Evolutionary conservation across 2,329 filamentous ascomycete species (phyloP), one percentile per base, ranked within the genome.

Genomic region (Aspergillus melleus): DNA sequence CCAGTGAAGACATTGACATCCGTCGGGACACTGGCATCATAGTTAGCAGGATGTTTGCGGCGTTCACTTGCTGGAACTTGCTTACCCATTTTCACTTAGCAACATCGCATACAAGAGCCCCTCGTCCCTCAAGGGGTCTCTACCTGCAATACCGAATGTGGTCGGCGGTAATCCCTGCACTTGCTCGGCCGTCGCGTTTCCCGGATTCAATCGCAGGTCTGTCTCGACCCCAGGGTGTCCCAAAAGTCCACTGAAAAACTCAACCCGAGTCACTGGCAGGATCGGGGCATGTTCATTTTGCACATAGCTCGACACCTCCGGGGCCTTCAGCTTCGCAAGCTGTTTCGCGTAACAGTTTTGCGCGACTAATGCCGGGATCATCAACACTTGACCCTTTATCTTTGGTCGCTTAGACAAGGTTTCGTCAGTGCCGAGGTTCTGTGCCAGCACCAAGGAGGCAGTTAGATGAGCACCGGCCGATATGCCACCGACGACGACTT

Each of bases 371-470:
- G 74, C 77, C 0, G 83, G 81, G 11, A 84, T 83, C 74, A 82
- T 80, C 2, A 85, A 66, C 0, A 84, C 72, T 61, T 85, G 83
- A 0, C 84, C 84, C 0, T 78, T 77, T 54, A 84, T 71, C 1
- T 63, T 68, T 0, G 71, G 67, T 16, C 64, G 58, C 16, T 60
- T 51, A 1, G 66, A 64, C 39, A 70, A 63, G 5, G 55, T 53
- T 16, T 61, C 49, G 22, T 69, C 55, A 0, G 64, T 46, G 19
- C 68, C 70, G 0, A 75, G 66, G 46, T 77, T 73, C 64, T 81
- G 78, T 46, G 78, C 74, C 2, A 72, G 62, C 0, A 72, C 65
- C n/a, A 83, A 64, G 6, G 75, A 76, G 0, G 80, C 79, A 1
- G 80, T 70, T 2, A 84, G 59, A 64, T 76, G 75, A 0, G 73